These are phyloP conservation scores for Viridothelium virens DNA, from an alignment of 495 filamentous ascomycete species.

Conservation along the genomic window DNA sequence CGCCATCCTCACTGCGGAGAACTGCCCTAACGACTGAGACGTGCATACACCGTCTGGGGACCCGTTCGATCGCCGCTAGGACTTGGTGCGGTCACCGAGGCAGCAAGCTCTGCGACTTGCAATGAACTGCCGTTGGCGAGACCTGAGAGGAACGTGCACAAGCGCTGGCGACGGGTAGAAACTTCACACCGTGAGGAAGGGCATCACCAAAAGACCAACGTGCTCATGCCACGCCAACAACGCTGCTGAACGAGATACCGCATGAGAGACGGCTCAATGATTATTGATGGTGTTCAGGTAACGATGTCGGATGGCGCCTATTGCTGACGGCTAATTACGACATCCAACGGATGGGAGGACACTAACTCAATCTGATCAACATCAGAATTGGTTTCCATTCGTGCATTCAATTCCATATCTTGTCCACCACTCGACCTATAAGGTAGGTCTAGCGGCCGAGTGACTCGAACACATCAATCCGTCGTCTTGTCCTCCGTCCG, in stretches of 20 bases:
- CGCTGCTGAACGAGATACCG: neutral
- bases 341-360: neutral
- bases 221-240: neutral
- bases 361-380: neutral
- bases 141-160: too few relatives aligned
- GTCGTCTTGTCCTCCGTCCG: too few relatives aligned
- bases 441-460: too few relatives aligned
- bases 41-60: neutral
- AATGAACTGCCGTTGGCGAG: too few relatives aligned
- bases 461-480: too few relatives aligned
- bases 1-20: conserved; percentile 1
- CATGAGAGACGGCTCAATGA: neutral
- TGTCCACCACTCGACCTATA: neutral
- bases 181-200: too few relatives aligned
- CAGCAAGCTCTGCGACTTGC: neutral
- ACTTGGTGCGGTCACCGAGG: neutral
- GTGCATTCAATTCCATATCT: neutral
- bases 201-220: too few relatives aligned
- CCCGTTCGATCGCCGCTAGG: conserved; percentile 7
- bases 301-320: neutral
- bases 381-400: neutral
- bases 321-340: conserved; percentile 4
- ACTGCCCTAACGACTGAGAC: neutral
- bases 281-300: neutral
- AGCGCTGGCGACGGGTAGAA: too few relatives aligned